These are phyloP conservation scores for Mycena polygramma DNA, from an alignment of 768 basidiomycete species.

Conservation along the genomic window DNA sequence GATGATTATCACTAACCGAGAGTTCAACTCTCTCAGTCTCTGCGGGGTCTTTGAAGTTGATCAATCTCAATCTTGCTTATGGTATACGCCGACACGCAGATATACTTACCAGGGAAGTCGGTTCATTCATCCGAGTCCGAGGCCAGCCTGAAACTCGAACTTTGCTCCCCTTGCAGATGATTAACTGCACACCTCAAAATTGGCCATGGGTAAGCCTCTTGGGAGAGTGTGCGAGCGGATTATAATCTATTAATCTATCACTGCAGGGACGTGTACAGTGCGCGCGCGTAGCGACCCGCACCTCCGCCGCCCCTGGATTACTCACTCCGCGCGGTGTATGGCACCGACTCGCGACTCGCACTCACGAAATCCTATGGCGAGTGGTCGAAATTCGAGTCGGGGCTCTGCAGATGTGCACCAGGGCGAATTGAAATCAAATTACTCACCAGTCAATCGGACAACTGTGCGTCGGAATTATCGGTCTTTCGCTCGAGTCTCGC, in stretches of 20 bases:
- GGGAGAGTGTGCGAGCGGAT: neutral
- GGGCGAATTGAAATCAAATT: too few species aligned
- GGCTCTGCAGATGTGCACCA: neutral
- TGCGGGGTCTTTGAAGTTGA: neutral
- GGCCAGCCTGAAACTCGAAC: slow-evolving; percentile 6
- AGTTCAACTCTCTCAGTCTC: neutral
- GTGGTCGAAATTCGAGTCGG: neutral
- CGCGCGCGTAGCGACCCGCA: slow-evolving; percentile 21
- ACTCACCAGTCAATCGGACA: too few species aligned
- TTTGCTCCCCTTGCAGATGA: neutral
- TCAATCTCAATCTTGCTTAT: neutral
- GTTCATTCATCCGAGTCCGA: neutral
- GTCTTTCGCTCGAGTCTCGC: too few species aligned
- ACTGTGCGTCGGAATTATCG: too few species aligned
- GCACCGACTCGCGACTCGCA: neutral
- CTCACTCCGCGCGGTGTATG: neutral
- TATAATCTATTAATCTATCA: slow-evolving; percentile 5
- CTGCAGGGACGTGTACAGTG: slow-evolving; percentile 7
- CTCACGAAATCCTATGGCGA: too few species aligned
- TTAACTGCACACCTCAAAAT: neutral
- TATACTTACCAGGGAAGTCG: neutral
- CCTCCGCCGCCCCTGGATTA: slow-evolving; percentile 9
- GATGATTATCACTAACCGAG: slow-evolving; percentile 33
- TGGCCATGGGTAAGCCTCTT: too few species aligned
- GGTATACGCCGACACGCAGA: neutral